A percentile compares a stretch with the other conserved stretches of the same genome.
Evolutionary conservation across 148 eudicot species (phyloP).

Genomic region (Drosera capensis): DNA sequence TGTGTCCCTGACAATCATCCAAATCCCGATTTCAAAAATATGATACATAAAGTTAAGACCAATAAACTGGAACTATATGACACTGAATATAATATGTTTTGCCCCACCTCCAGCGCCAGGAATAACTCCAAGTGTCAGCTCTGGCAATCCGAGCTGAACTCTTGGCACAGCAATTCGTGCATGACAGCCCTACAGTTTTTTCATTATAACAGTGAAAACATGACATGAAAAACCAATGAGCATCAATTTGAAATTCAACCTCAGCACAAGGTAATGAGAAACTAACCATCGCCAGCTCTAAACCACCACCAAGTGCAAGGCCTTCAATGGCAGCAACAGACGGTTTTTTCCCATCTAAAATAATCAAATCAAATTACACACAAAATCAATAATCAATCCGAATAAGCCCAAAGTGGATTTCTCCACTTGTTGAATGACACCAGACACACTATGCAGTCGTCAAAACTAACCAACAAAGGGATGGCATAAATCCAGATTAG

Average conservation of each 20-base stretch:
- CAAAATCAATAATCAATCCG: neutral
- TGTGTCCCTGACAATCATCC: constrained; percentile 54
- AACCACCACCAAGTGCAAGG: constrained; percentile 93
- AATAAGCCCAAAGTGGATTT: neutral
- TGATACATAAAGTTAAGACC: neutral
- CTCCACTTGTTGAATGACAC: neutral
- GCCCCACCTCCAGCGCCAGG: constrained; percentile 78
- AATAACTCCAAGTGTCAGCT: constrained; percentile 75
- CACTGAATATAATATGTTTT: neutral
- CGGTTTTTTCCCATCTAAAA: constrained; percentile 68
- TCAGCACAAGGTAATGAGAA: neutral
- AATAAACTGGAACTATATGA: neutral
- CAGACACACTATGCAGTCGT: neutral
- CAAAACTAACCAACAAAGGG: neutral
- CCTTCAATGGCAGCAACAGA: constrained; percentile 84
- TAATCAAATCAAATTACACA: constrained; percentile 2
- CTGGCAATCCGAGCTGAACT: constrained; percentile 86
- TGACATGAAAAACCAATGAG: neutral
- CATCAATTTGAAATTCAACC: neutral
- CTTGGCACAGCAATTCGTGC: constrained; percentile 75
- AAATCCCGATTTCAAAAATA: neutral
- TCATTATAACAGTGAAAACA: neutral
- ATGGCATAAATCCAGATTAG: too few relatives aligned
- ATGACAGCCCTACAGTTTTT: constrained; percentile 59
- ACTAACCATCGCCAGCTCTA: constrained; percentile 85